Base-by-base conservation (phyloP, 129 eudicot species). In the Pseudognaphalium luteoalbum region DNA sequence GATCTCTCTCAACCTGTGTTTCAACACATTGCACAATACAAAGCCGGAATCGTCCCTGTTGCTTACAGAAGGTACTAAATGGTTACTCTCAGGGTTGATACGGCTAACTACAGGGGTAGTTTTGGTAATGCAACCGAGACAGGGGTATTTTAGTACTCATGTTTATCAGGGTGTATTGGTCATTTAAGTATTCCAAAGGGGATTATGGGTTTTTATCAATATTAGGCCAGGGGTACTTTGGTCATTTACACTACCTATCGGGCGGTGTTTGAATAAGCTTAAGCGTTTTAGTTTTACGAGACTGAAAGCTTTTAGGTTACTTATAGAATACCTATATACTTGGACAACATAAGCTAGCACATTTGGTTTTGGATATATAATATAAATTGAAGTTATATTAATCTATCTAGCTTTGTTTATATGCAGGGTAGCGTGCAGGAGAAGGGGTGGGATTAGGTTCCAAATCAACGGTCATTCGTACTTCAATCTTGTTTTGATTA, bases 21-120 rank as follows among this genome's bases (percentile, higher is more conserved):
- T 63, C 97, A 86, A 64, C 93, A 75, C 90, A 92, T 92, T 86
- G 96, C 97, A 19, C 93, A 89, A 14, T 89, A 85, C 77, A 85
- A 71, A 61, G 96, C 97, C 57, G 97, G 97, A 56, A 89, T 92
- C 51, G 93, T 89, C 80, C 97, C 97, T 47, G 97, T 92, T 75
- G 80, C 90, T 62, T 92, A 92, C 80, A 73, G 97, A 74, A 89
- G 97, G 97, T 92, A 83, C 2, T 0, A 17, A 4, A 3, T n/a
- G 14, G 3, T 66, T 21, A 62, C 20, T 30, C 3, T n/a, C 17
- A 75, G 21, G 63, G 72, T 44, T 64, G 30, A 12, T 29, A 34
- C 3, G 39, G 39, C 59, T 19, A 52, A 16, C 21, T 54, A 14
- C n/a, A 10, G 6, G 7, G 17, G 35, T 61, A 61, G 39, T 22